Percentiles rank a stretch among this genome's conserved stretches.
phyloP scores from a whole-genome alignment of 2,329 filamentous ascomycete genomes.

The Tolypocladium ovalisporum region DNA sequence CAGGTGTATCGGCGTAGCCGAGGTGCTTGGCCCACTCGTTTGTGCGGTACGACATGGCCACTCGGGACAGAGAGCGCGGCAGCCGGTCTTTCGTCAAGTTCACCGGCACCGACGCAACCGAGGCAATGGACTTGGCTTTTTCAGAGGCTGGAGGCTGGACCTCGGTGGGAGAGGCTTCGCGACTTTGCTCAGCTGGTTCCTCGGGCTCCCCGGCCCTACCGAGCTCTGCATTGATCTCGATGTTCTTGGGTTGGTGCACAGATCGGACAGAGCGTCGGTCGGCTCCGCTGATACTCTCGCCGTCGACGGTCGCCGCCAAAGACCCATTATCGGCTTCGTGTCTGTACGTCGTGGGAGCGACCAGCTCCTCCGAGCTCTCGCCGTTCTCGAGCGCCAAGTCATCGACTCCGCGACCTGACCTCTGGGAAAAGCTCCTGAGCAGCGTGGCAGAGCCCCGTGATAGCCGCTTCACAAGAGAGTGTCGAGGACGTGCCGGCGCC shows the following conservation, averaged over 20 bases:
- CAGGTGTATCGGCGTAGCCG: constrained; percentile 62
- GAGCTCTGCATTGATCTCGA: constrained; percentile 29
- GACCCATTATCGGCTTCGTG: constrained; percentile 37
- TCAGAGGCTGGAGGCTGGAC: constrained; percentile 13
- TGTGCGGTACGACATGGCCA: constrained; percentile 75
- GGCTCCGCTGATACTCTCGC: constrained; percentile 32
- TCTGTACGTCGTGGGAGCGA: constrained; percentile 21
- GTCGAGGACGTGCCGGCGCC: constrained; percentile 14
- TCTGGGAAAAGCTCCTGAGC: constrained; percentile 31
- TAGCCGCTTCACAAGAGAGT: constrained; percentile 34
- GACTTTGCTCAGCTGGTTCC: neutral
- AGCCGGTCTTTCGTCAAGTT: constrained; percentile 51
- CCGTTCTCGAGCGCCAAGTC: constrained; percentile 11
- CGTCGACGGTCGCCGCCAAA: constrained; percentile 47
- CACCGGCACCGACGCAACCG: constrained; percentile 29
- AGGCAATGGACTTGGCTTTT: constrained; percentile 29
- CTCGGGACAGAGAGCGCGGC: constrained; percentile 60
- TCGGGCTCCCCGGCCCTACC: constrained; percentile 7
- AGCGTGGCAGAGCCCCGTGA: constrained; percentile 36
- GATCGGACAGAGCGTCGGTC: constrained; percentile 18
- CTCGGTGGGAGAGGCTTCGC: constrained; percentile 2
- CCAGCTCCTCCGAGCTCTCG: constrained; percentile 36
- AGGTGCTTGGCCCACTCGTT: constrained; percentile 96
- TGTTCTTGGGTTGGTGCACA: constrained; percentile 15
- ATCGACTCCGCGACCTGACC: constrained; percentile 10